phyloP scores from a whole-genome alignment of 352 stramenopile species.

The Globisporangium perplexum region DNA sequence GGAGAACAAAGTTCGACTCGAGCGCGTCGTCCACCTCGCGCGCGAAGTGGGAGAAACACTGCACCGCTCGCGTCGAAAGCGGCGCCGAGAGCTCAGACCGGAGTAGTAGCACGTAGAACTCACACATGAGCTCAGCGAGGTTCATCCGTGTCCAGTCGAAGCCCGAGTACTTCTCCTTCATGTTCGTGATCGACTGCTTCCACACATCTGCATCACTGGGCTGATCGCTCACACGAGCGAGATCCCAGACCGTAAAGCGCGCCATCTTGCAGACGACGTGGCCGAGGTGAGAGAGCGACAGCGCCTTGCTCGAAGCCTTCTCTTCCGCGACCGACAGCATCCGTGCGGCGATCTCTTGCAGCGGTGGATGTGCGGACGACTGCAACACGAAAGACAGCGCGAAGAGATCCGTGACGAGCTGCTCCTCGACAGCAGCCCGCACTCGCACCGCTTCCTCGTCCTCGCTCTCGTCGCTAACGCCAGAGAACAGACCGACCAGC shows the following conservation, averaged over 20 bases:
- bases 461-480: background rate
- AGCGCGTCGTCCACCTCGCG: slow-evolving; percentile 36
- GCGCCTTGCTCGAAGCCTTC: slow-evolving; percentile 24
- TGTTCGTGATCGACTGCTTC: slow-evolving; percentile 37
- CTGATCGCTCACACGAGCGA: slow-evolving; percentile 27
- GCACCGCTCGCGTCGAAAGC: slow-evolving; percentile 40
- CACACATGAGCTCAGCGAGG: slow-evolving; percentile 45
- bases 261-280: slow-evolving; percentile 67
- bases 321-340: slow-evolving; percentile 50
- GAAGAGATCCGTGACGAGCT: slow-evolving; percentile 68
- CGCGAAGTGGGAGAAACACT: slow-evolving; percentile 68
- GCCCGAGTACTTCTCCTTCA: slow-evolving; percentile 62
- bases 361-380: slow-evolving; percentile 6
- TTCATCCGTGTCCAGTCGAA: slow-evolving; percentile 67
- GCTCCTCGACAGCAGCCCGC: slow-evolving; percentile 28
- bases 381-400: slow-evolving; percentile 60
- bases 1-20: slow-evolving; percentile 30
- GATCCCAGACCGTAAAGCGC: slow-evolving; percentile 50
- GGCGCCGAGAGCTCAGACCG: slow-evolving; percentile 29
- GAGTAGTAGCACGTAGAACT: slow-evolving; percentile 60
- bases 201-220: slow-evolving; percentile 28
- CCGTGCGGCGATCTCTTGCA: slow-evolving; percentile 30
- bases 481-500: slow-evolving; percentile 10
- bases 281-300: slow-evolving; percentile 51
- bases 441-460: background rate